phyloP scores from a whole-genome alignment of 352 stramenopile genomes.

The Phytophthora sansomeana region DNA sequence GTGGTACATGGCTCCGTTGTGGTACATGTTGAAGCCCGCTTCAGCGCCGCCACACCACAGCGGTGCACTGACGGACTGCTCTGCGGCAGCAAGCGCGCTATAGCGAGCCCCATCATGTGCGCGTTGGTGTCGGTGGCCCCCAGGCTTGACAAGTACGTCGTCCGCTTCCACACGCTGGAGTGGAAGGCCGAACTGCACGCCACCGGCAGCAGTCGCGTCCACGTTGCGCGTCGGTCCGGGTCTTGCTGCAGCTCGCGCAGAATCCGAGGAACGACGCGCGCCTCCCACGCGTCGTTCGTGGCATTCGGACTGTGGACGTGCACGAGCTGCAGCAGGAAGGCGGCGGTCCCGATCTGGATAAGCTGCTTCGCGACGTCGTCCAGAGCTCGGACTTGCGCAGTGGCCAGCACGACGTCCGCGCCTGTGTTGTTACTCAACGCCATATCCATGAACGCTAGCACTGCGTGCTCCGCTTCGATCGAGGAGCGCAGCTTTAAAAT shows the following conservation, averaged over 20 bases:
- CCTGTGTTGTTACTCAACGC: conserved; percentile 8
- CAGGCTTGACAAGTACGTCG: conserved; percentile 36
- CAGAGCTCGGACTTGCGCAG: conserved; percentile 27
- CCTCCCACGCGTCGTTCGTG: conserved; percentile 13
- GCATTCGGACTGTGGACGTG: conserved; percentile 20
- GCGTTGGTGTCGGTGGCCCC: conserved; percentile 61
- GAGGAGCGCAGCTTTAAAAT: conserved; percentile 30
- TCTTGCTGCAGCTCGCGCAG: conserved; percentile 20
- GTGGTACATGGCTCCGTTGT: not conserved
- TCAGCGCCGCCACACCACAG: conserved; percentile 31
- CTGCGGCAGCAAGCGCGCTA: conserved; percentile 39
- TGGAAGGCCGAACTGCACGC: conserved; percentile 57
- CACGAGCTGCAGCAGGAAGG: conserved; percentile 48
- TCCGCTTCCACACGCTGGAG: conserved; percentile 49
- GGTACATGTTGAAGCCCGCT: conserved; percentile 10
- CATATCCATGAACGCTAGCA: conserved; percentile 36
- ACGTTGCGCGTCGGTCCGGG: conserved; percentile 22
- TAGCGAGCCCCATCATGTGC: conserved; percentile 53
- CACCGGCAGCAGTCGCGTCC: conserved; percentile 47
- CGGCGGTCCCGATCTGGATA: conserved; percentile 40
- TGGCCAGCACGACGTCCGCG: conserved; percentile 10
- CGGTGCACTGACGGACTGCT: conserved; percentile 21
- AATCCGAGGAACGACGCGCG: conserved; percentile 22
- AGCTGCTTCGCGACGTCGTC: conserved; percentile 35
- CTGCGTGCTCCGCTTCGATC: conserved; percentile 36